Evolutionary conservation across 306 rosid species (phyloP), one percentile per base, ranked within the genome.

Genomic region (Pueraria montana): DNA sequence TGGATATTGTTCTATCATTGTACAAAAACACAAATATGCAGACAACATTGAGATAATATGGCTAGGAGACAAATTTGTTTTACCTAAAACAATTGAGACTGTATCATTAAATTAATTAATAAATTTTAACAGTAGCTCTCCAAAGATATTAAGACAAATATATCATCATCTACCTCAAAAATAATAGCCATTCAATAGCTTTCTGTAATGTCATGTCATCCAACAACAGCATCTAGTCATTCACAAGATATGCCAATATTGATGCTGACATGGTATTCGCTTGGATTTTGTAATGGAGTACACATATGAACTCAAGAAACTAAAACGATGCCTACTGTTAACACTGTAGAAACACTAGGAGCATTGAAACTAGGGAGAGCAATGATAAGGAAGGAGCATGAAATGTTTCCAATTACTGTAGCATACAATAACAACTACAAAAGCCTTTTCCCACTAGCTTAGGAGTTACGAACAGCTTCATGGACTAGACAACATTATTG

Each of bases 221-320:
- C 48, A 14, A 67, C 73, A 18, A 38, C 50, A n/a, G 73, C 21
- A 67, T 38, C 52, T n/a, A 36, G 50, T 38, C 73, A 67, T 40
- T 67, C 18, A 18, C 53, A 68, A 42, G 34, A 42, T 68, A 21
- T 42, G 53, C 74, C 71, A 68, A 68, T 68, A 36, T 68, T 68
- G 52, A 42, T 11, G 34, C 34, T 42, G 36, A 21, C n/a, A 67
- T 18, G 32, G 24, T 68, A 21, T 42, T 38, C 53, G 13, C 52
- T 68, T 11, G 32, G 49, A 68, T 18, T 38, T 38, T 40, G 11
- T 11, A 40, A 40, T 20, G 32, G 18, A 3, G 32, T 68, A 40
- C 30, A 7, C 12, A 64, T 8, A 30, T 32, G 70, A 64, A 32
- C 43, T 64, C 6, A 68, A 42, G 34, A 68, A 68, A 68, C 32